Percentiles rank a stretch among this genome's conserved stretches.
phyloP scores from a whole-genome alignment of 208 protist species.

The Endotrypanum monterogeii region DNA sequence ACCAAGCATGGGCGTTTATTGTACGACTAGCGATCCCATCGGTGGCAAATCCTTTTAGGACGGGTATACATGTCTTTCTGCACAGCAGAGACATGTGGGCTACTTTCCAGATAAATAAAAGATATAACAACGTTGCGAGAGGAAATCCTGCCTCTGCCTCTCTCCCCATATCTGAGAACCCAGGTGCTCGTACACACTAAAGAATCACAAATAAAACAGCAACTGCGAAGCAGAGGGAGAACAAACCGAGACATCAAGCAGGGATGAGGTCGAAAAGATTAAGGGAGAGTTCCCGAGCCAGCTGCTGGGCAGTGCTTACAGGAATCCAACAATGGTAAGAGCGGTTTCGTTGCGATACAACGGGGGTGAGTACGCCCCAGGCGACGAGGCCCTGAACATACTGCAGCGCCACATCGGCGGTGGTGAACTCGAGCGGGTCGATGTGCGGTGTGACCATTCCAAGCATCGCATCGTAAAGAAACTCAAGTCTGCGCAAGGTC shows the following conservation, averaged over 20 bases:
- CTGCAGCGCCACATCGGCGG: slow-evolving; percentile 54
- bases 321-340: slow-evolving; percentile 83
- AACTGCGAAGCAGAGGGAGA: neutral
- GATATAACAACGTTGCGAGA: too few species aligned
- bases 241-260: slow-evolving; percentile 9
- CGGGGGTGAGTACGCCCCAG: slow-evolving; percentile 74
- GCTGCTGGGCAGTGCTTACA: slow-evolving; percentile 65
- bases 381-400: slow-evolving; percentile 67
- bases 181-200: neutral
- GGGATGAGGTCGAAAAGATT: slow-evolving; percentile 85
- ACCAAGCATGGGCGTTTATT: too few species aligned
- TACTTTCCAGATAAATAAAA: too few species aligned
- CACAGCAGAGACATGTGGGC: too few species aligned
- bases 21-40: too few species aligned
- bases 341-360: slow-evolving; percentile 27
- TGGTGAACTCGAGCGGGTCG: slow-evolving; percentile 75
- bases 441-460: slow-evolving; percentile 63
- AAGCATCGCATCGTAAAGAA: slow-evolving; percentile 70
- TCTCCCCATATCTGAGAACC: neutral
- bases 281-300: slow-evolving; percentile 59
- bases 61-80: too few species aligned
- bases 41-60: too few species aligned
- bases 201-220: neutral
- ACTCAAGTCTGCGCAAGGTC: slow-evolving; percentile 44
- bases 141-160: too few species aligned